Conservation (phyloP, 495 filamentous ascomycete species). For the Barbatosphaeria neglecta region DNA sequence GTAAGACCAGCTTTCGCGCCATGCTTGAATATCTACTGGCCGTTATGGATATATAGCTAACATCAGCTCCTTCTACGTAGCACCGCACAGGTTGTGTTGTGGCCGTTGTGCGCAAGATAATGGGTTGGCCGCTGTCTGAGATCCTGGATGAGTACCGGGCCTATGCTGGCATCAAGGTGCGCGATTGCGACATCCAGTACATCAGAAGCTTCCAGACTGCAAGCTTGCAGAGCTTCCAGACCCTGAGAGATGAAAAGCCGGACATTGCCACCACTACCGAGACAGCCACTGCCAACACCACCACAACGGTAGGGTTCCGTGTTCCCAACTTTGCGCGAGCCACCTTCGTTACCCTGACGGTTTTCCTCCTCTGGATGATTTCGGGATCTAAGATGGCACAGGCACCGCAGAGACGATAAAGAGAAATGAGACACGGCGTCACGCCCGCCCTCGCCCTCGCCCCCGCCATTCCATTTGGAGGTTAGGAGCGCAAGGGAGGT, state of each 20-base stretch:
- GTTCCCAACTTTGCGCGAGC: slow-evolving; percentile 12
- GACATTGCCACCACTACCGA: neutral
- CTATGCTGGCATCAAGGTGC: slow-evolving; percentile 53
- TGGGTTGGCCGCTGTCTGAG: slow-evolving; percentile 43
- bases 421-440: too few species aligned
- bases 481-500: too few species aligned
- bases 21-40: neutral
- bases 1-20: slow-evolving; percentile 27
- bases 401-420: neutral
- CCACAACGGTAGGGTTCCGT: slow-evolving; percentile 6
- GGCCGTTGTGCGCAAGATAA: slow-evolving; percentile 54
- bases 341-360: slow-evolving; percentile 11
- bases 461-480: too few species aligned
- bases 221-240: slow-evolving; percentile 10
- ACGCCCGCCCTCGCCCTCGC: too few species aligned
- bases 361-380: slow-evolving; percentile 15
- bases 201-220: slow-evolving; percentile 27
- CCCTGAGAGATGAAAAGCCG: neutral
- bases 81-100: slow-evolving; percentile 79
- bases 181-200: slow-evolving; percentile 41
- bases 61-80: slow-evolving; percentile 21
- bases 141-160: slow-evolving; percentile 56
- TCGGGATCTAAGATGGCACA: slow-evolving; percentile 8
- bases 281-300: slow-evolving; percentile 1
- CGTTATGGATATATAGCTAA: neutral